Evolutionary conservation across 768 basidiomycete species (phyloP), one percentile per base, ranked within the genome.

Genomic region (Panus rudis): DNA sequence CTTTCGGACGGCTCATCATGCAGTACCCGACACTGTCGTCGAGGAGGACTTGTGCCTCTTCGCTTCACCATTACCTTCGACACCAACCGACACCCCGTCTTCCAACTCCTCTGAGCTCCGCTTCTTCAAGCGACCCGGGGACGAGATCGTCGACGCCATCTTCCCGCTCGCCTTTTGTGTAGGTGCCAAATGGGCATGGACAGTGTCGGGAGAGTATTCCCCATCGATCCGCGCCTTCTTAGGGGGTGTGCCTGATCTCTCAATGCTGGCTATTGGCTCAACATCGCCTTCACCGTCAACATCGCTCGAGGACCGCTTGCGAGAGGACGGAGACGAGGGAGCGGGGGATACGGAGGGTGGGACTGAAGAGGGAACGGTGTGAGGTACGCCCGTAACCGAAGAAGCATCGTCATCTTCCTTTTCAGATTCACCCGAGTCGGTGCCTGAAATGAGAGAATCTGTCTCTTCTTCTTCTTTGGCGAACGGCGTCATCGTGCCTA

Each of bases 21-120:
- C n/a, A n/a, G n/a, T n/a, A n/a, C n/a, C n/a, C n/a, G n/a, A n/a
- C n/a, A n/a, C n/a, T n/a, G n/a, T n/a, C n/a, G n/a, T n/a, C n/a
- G n/a, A n/a, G n/a, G n/a, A n/a, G n/a, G n/a, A n/a, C n/a, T n/a
- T n/a, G n/a, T n/a, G 30, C 30, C 30, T 31, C 43, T 51, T 38
- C 47, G 45, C 39, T 43, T 42, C 21, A 46, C 42, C 43, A 42
- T 52, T 20, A 37, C 47, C n/a, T 12, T 38, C 39, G 2, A 8
- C 31, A 1, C 37, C n/a, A n/a, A n/a, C n/a, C n/a, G n/a, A n/a
- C n/a, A n/a, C 47, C 14, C 43, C 51, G 14, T 52, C 52, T 14
- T 61, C 59, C 13, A 61, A 45, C 38, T 61, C 59, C 38, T 58
- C 57, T 16, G 54, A 59, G 2, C 55, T 54, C 22, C 59, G 43